Evolutionary conservation across 768 basidiomycete genomes (phyloP).

Genomic region (Hygrophorus pudorinus): DNA sequence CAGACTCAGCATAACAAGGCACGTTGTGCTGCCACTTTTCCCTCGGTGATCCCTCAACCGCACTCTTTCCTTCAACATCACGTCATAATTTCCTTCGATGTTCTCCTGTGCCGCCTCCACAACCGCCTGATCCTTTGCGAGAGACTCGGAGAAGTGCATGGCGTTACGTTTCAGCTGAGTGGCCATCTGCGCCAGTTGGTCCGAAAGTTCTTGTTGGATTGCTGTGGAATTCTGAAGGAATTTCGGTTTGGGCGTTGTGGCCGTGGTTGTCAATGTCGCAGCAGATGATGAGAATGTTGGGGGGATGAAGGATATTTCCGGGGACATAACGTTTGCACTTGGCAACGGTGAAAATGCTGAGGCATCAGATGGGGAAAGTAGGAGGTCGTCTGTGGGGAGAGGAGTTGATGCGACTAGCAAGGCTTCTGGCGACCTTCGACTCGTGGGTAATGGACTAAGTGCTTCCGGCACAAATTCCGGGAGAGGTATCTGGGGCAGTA

Average conservation of each 20-base stretch:
- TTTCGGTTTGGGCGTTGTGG: slow-evolving; percentile 16
- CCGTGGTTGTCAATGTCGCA: slow-evolving; percentile 20
- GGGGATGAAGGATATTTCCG: slow-evolving; percentile 9
- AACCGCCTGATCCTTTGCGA: slow-evolving; percentile 68
- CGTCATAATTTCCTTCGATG: slow-evolving; percentile 61
- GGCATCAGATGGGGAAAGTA: slow-evolving; percentile 27
- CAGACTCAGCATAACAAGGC: slow-evolving; percentile 55
- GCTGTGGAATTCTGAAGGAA: slow-evolving; percentile 47
- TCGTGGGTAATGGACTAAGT: slow-evolving; percentile 11
- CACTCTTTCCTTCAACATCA: slow-evolving; percentile 56
- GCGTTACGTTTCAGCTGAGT: slow-evolving; percentile 80
- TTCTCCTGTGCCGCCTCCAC: slow-evolving; percentile 59
- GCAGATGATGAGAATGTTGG: slow-evolving; percentile 25
- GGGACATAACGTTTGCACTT: slow-evolving; percentile 11
- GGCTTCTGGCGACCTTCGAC: slow-evolving; percentile 6
- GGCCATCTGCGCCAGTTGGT: slow-evolving; percentile 78
- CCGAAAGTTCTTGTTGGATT: slow-evolving; percentile 65
- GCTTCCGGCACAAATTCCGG: slow-evolving; percentile 7
- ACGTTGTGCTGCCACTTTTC: slow-evolving; percentile 64
- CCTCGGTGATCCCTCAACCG: slow-evolving; percentile 52
- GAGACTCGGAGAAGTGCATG: slow-evolving; percentile 58
- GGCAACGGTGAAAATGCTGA: slow-evolving; percentile 8
- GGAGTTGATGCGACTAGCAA: slow-evolving; percentile 6
- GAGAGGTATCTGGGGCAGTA: slow-evolving; percentile 44
- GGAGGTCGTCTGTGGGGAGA: slow-evolving; percentile 25